phyloP scores from a whole-genome alignment of 1,284 basidiomycete species.

The Cystobasidiaceae sp. region DNA sequence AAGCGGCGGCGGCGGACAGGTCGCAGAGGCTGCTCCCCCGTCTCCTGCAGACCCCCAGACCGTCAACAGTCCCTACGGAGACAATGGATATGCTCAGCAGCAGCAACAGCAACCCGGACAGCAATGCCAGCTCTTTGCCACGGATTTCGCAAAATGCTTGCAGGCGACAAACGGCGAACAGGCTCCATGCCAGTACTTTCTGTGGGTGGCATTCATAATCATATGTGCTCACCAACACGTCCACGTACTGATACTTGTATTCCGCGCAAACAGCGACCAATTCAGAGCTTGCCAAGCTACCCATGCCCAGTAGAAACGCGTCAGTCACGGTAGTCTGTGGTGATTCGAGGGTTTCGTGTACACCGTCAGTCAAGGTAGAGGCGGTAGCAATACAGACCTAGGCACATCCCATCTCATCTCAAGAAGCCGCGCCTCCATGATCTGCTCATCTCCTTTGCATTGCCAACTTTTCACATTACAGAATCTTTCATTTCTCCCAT shows the following conservation, averaged over 20 bases:
- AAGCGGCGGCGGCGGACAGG: neutral
- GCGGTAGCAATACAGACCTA: too few species aligned
- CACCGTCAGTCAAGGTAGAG: too few species aligned
- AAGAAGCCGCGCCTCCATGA: too few species aligned
- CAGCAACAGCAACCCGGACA: conserved; percentile 2
- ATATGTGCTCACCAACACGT: neutral
- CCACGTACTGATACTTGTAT: neutral
- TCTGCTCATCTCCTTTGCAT: too few species aligned
- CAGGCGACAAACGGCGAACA: conserved; percentile 54
- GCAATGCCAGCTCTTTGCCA: conserved; percentile 16
- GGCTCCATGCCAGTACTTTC: conserved; percentile 55
- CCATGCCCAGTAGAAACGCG: conserved; percentile 48
- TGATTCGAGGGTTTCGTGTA: too few species aligned
- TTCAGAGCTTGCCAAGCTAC: conserved; percentile 52
- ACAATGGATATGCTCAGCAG: conserved; percentile 1
- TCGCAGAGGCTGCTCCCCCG: neutral
- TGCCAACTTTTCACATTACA: too few species aligned
- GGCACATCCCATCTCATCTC: too few species aligned
- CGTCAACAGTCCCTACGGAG: neutral
- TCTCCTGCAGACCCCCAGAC: conserved; percentile 1
- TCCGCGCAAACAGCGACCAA: conserved; percentile 35
- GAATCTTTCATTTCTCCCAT: too few species aligned
- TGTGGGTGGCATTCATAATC: conserved; percentile 44
- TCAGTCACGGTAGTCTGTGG: too few species aligned
- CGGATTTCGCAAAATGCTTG: conserved; percentile 53